Conservation (phyloP, 306 rosid species). For the Acacia confusa region DNA sequence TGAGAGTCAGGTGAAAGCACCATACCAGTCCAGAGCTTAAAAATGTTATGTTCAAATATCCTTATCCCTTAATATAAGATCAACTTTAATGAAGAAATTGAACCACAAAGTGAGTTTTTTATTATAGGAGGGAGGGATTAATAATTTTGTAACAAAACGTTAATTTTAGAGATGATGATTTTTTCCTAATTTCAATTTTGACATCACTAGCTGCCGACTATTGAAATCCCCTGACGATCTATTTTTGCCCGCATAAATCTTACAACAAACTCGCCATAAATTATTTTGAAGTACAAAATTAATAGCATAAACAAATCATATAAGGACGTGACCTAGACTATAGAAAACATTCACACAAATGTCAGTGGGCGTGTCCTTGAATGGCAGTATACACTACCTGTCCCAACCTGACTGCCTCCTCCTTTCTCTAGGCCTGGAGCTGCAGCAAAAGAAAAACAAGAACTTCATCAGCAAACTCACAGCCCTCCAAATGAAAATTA, state of each 20-base stretch:
- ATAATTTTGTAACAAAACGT: not conserved
- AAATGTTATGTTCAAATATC: not conserved
- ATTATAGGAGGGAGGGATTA: too few species aligned
- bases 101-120: too few species aligned
- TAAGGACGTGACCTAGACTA: slow-evolving; percentile 32
- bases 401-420: slow-evolving; percentile 95
- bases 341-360: slow-evolving; percentile 22
- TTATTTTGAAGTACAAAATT: slow-evolving; percentile 21
- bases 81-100: too few species aligned
- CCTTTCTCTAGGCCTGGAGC: slow-evolving; percentile 79
- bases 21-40: not conserved
- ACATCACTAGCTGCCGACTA: not conserved
- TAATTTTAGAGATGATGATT: not conserved
- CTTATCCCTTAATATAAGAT: not conserved
- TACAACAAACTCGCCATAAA: slow-evolving; percentile 9
- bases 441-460: slow-evolving; percentile 40
- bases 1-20: too few species aligned
- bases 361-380: slow-evolving; percentile 16
- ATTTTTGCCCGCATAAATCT: not conserved
- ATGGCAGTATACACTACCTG: slow-evolving; percentile 40
- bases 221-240: not conserved
- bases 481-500: not conserved
- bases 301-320: slow-evolving; percentile 43
- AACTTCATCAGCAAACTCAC: slow-evolving; percentile 42
- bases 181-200: not conserved